Evolutionary conservation across 805 yeast species (phyloP), one percentile per base, ranked within the genome.

Genomic region (Cyberlindnera misumaiensis): DNA sequence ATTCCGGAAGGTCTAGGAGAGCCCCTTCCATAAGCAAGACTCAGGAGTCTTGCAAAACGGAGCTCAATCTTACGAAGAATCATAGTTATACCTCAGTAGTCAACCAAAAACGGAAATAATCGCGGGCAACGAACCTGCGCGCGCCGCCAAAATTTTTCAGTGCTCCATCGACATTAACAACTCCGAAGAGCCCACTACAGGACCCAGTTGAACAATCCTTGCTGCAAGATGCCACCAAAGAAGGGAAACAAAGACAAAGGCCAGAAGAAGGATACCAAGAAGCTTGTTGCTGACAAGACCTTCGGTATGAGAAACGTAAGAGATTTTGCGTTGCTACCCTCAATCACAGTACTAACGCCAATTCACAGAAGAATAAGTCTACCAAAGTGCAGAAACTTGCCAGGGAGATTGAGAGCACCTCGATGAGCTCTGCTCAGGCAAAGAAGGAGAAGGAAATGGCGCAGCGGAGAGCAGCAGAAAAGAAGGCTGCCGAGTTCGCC

Each of bases 401-500:
- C 32, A 68, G 70, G 43, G 90, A 83, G 56, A 82, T 83, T 17
- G 81, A 79, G 50, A 62, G 64, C 13, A 47, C 51, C 1, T 50
- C 44, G n/a, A 86, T 83, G 56, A 65, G 78, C 54, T 69, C 72
- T 30, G 70, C 65, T 62, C 74, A 67, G 65, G 76, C 73, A 13
- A 80, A 80, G 64, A 77, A 77, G 60, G 76, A 73, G 54, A 90
- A 81, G 44, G 97, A 89, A 13, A 85, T 84, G 52, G 70, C 68
- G 30, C 80, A 77, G 45, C 69, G 78, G 48, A 71, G 67, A 42
- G 73, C 77, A 8, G 87, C 80, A 34, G 95, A 84, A 62, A 89
- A 84, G 72, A 86, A 83, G 59, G 93, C 95, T 11, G 83, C 88
- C 2, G 98, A 90, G 47, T 80, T 75, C 32, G 97, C 96, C 31